Conservation (phyloP, 2,329 filamentous ascomycete species). For the Beauveria brongniartii region DNA sequence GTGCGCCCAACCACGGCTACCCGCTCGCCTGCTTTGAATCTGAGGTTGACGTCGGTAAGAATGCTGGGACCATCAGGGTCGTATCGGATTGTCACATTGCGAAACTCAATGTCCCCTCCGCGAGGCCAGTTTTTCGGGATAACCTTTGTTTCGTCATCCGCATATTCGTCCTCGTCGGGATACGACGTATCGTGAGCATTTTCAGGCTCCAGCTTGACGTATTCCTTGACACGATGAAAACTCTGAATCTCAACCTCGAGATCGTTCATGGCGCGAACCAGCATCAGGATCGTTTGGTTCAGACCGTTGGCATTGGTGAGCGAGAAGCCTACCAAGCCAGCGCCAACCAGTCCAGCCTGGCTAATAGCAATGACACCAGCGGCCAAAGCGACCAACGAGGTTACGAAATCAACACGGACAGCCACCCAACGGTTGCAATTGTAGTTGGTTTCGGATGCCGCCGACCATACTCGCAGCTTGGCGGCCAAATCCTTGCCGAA, state of each 20-base stretch:
- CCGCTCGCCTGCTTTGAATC: conserved; percentile 58
- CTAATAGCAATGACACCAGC: conserved; percentile 46
- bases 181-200: conserved; percentile 33
- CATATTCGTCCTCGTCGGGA: conserved; percentile 30
- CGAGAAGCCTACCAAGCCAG: conserved; percentile 49
- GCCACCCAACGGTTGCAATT: conserved; percentile 52
- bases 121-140: conserved; percentile 38
- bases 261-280: conserved; percentile 48
- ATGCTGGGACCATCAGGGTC: conserved; percentile 38
- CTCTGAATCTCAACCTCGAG: conserved; percentile 44
- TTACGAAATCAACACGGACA: conserved; percentile 46
- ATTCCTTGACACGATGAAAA: conserved; percentile 42
- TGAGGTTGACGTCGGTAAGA: conserved; percentile 41
- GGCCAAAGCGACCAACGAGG: conserved; percentile 41
- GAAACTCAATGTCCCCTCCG: conserved; percentile 41
- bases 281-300: conserved; percentile 40
- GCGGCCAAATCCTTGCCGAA: conserved; percentile 43
- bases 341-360: conserved; percentile 37
- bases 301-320: conserved; percentile 47
- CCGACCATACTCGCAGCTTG: conserved; percentile 38
- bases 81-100: conserved; percentile 43
- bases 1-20: conserved; percentile 77
- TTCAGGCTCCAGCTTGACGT: conserved; percentile 37
- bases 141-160: conserved; percentile 28
- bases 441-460: conserved; percentile 40